Evolutionary conservation across 1,284 basidiomycete genomes (phyloP).

Genomic region (Trametes polyzona): DNA sequence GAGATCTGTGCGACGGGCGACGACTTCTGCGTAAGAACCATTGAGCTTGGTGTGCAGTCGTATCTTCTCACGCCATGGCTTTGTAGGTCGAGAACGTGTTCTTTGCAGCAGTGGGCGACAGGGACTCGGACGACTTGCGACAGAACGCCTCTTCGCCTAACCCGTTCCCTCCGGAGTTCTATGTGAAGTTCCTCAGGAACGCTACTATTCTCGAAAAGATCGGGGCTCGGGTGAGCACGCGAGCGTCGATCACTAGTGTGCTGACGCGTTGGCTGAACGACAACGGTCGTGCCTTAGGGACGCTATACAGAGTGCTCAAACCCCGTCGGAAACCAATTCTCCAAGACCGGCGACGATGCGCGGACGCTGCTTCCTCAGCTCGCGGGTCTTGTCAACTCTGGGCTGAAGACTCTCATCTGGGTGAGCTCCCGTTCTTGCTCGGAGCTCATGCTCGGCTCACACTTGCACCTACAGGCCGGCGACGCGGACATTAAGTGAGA

Average conservation of each 20-base stretch:
- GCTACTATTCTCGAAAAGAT: conserved; percentile 45
- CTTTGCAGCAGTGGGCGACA: conserved; percentile 51
- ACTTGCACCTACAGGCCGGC: conserved; percentile 49
- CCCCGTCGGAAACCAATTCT: conserved; percentile 45
- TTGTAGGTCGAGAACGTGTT: conserved; percentile 51
- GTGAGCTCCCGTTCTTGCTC: conserved; percentile 38
- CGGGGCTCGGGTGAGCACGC: conserved; percentile 46
- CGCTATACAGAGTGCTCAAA: conserved; percentile 52
- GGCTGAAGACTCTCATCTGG: conserved; percentile 64
- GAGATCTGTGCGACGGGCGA: conserved; percentile 54
- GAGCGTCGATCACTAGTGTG: no score
- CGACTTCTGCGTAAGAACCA: conserved; percentile 54
- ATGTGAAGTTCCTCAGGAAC: conserved; percentile 48
- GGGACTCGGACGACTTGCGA: conserved; percentile 59
- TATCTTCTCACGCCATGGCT: neutral
- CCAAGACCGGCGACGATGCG: conserved; percentile 53
- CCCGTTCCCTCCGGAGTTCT: conserved; percentile 60
- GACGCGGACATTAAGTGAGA: conserved; percentile 50
- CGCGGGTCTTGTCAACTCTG: conserved; percentile 52
- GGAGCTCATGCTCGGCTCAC: neutral
- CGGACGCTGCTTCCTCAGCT: conserved; percentile 58
- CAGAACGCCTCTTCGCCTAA: conserved; percentile 51
- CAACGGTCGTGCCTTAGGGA: conserved; percentile 27
- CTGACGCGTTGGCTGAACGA: neutral
- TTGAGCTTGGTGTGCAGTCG: neutral